Base-by-base conservation (phyloP, 768 basidiomycete genomes). In the Fomitopsis pulvina region DNA sequence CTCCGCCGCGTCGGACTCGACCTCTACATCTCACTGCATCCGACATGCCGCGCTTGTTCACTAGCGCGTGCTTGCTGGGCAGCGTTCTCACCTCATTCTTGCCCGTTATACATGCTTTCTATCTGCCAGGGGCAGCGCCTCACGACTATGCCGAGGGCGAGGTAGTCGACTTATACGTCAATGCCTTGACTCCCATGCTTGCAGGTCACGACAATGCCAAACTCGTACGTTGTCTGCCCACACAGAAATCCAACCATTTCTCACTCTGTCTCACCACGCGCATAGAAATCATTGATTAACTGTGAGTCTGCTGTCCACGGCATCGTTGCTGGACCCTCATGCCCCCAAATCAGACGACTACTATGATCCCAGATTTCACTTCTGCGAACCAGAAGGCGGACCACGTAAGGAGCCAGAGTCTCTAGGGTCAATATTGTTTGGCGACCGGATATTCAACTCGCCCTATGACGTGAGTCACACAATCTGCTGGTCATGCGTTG, bases 341-440 rank as follows among this genome's bases (percentile, higher is more conserved):
- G 45, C 27, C n/a, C 25, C 44, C 37, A 20, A n/a, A 42, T 45
- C 39, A 89, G 91, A 95, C 65, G 95, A 98, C 66, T 97, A 95
- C 68, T 98, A 97, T 67, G 80, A 93, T 60, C 79, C 85, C 2
- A 74, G 75, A 47, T 87, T 97, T 54, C 82, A 81, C 53, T 96
- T 97, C 66, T 98, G 95, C 62, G 62, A 79, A 51, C 95, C 95
- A 22, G 68, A 75, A 37, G 84, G 71, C 18, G 93, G 91, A 9
- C 76, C 82, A 20, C 66, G 79, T 62, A 79, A 79, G 57, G 83
- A 84, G 62, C 86, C 91, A 2, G 93, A 94, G 66, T 86, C 83
- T 1, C 71, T 97, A 24, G 95, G 95, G 5, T 90, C 90, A 16
- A 93, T 97, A 59, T 71, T 98, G n/a, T 96, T 96, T 57, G 95